Evolutionary conservation across 805 yeast genomes (phyloP).

Genomic region (Starmerella sp.): DNA sequence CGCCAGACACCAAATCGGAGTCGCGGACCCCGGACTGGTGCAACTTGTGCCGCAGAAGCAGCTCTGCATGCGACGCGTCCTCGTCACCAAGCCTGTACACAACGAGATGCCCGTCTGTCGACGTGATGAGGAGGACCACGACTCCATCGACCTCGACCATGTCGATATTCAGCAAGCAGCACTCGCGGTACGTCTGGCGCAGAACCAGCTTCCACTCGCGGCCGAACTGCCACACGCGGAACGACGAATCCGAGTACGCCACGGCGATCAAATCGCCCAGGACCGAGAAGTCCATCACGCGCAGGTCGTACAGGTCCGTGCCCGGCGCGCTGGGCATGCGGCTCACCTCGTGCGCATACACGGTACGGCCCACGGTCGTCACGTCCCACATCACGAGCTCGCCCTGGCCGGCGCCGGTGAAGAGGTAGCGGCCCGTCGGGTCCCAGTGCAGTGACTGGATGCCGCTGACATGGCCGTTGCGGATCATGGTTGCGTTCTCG

Average conservation of each 20-base stretch:
- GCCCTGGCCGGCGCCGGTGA: conserved; percentile 62
- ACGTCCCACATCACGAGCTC: conserved; percentile 77
- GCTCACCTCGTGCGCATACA: conserved; percentile 41
- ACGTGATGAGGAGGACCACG: conserved; percentile 41
- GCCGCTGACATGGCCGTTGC: conserved; percentile 80
- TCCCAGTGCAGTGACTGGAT: conserved; percentile 58
- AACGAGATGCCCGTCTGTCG: conserved; percentile 75
- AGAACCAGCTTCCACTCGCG: conserved; percentile 29
- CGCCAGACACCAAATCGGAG: conserved; percentile 31
- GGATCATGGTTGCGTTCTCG: conserved; percentile 27
- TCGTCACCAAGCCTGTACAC: conserved; percentile 43
- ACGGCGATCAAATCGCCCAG: conserved; percentile 43
- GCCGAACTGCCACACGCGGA: conserved; percentile 50
- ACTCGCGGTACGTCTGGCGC: conserved; percentile 49
- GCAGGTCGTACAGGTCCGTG: conserved; percentile 61
- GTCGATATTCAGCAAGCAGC: conserved; percentile 61
- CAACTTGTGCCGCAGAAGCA: conserved; percentile 33
- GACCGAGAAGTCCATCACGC: conserved; percentile 76
- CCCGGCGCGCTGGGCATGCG: conserved; percentile 41
- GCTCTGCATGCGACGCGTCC: background rate
- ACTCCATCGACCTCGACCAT: conserved; percentile 31
- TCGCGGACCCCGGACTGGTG: conserved; percentile 84
- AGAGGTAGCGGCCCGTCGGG: conserved; percentile 29
- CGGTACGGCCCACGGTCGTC: conserved; percentile 29
- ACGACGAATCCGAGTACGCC: conserved; percentile 76